A percentile compares a stretch with the other conserved stretches of the same genome.
These are phyloP conservation scores for Dipodascus geniculatus DNA, from an alignment of 805 yeast genomes.

Conservation along the genomic window DNA sequence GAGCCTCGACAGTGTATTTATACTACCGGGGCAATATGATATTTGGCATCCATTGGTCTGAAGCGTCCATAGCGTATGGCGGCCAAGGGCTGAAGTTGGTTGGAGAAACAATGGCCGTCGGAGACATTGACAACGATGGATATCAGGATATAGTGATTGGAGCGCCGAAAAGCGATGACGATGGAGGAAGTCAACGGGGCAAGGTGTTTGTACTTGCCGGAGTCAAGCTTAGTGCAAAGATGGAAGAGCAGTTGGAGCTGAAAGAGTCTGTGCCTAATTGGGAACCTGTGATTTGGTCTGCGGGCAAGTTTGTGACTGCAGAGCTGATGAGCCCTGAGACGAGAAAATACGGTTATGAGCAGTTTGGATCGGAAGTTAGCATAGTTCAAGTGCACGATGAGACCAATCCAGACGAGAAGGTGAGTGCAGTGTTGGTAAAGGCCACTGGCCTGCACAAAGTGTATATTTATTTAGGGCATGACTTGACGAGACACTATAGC, in stretches of 20 bases:
- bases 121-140: conserved; percentile 30
- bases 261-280: conserved; percentile 4
- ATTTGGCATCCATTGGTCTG: conserved; percentile 20
- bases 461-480: conserved; percentile 22
- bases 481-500: conserved; percentile 9
- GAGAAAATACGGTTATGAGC: conserved; percentile 23
- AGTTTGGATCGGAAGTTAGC: neutral
- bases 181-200: conserved; percentile 28
- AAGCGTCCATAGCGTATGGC: conserved; percentile 27
- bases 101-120: conserved; percentile 26
- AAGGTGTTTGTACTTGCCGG: conserved; percentile 27
- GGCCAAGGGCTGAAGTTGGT: conserved; percentile 32
- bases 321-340: conserved; percentile 33
- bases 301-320: conserved; percentile 6
- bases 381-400: neutral
- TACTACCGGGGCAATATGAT: conserved; percentile 21
- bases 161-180: conserved; percentile 31
- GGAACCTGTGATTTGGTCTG: conserved; percentile 8
- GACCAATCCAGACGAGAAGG: conserved; percentile 11
- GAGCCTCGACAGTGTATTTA: conserved; percentile 33
- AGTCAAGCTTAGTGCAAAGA: conserved; percentile 9
- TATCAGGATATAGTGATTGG: conserved; percentile 34
- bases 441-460: conserved; percentile 30
- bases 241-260: conserved; percentile 8
- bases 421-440: conserved; percentile 25